Percentiles rank a stretch among this genome's conserved stretches.
Evolutionary conservation across 164 flowering plant genomes (phyloP).

Genomic region (Berberis thunbergii): DNA sequence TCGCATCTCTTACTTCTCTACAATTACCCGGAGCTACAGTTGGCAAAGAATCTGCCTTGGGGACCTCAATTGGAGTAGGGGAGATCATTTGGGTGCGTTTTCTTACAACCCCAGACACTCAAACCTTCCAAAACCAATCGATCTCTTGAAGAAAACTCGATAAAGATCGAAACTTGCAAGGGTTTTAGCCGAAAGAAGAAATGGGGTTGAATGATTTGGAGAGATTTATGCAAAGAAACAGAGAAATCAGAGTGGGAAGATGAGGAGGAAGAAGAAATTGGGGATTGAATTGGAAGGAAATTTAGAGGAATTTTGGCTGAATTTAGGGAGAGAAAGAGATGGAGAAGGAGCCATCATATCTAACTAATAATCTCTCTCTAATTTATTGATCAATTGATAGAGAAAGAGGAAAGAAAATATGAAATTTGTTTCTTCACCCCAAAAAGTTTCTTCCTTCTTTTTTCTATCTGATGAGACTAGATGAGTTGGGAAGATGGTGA

Average conservation of each 20-base stretch:
- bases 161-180: background rate
- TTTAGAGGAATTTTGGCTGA: slow-evolving; percentile 6
- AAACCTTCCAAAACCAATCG: slow-evolving; percentile 3
- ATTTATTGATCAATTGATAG: background rate
- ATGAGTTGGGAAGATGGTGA: no score
- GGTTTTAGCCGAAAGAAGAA: background rate
- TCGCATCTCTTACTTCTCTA: slow-evolving; percentile 12
- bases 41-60: background rate
- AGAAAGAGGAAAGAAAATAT: slow-evolving; percentile 9
- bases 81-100: slow-evolving; percentile 1
- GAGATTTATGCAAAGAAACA: background rate
- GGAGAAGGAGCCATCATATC: no score
- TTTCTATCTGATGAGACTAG: no score
- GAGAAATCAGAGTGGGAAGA: background rate
- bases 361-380: no score
- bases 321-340: slow-evolving; percentile 13
- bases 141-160: background rate
- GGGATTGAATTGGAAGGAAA: background rate
- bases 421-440: slow-evolving; percentile 15
- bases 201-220: background rate
- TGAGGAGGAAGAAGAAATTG: background rate
- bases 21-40: no score
- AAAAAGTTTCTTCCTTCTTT: background rate
- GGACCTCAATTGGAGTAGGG: slow-evolving; percentile 16
- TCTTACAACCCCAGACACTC: slow-evolving; percentile 6